Evolutionary conservation across 208 protist species (phyloP).

Genomic region (Crithidia fasciculata): DNA sequence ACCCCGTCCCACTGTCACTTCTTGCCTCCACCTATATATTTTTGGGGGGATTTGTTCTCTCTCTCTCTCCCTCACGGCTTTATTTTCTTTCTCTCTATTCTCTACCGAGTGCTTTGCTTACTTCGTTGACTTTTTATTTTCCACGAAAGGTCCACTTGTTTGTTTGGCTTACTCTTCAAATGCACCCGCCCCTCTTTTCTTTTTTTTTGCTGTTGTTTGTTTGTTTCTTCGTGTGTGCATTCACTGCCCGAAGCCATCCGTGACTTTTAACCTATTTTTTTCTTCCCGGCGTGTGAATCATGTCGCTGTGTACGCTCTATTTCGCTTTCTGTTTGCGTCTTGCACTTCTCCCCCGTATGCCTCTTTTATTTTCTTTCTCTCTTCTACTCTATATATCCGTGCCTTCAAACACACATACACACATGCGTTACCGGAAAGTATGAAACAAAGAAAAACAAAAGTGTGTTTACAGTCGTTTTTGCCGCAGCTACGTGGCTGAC

Average conservation of each 20-base stretch:
- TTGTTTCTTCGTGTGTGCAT: background rate
- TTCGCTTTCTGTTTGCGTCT: background rate
- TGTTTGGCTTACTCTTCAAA: too few species aligned
- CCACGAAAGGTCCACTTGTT: background rate
- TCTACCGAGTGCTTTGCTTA: conserved; percentile 13
- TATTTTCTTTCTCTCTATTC: conserved; percentile 4
- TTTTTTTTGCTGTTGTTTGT: conserved; percentile 13
- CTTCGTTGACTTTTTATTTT: conserved; percentile 24
- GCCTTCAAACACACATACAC: too few species aligned
- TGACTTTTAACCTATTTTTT: background rate
- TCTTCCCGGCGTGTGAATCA: background rate
- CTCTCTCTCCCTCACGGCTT: background rate
- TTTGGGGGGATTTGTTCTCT: background rate
- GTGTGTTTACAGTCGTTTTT: too few species aligned
- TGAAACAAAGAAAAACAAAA: too few species aligned
- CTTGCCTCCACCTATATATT: conserved; percentile 3
- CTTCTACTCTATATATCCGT: background rate
- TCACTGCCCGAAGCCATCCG: background rate
- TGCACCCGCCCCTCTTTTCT: background rate
- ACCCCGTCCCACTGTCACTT: conserved; percentile 3
- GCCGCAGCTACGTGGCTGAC: too few species aligned
- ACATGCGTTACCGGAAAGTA: too few species aligned
- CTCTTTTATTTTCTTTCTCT: background rate
- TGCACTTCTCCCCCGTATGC: background rate
- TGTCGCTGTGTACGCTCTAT: background rate